Percentiles rank a stretch among this genome's conserved stretches.
Conservation (phyloP, 306 rosid genomes). For the Cicer arietinum region DNA sequence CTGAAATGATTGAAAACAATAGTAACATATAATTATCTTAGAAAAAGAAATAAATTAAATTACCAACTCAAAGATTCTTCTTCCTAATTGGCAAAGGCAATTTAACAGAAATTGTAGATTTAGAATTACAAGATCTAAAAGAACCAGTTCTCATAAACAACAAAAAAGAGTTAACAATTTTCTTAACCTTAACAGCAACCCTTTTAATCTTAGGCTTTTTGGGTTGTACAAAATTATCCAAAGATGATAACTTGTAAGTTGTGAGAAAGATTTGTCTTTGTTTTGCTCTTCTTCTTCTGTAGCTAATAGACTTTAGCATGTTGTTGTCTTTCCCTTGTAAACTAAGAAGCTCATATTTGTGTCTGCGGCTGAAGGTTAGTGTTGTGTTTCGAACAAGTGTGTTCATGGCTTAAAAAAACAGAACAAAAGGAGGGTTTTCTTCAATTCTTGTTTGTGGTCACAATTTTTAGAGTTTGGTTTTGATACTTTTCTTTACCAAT, state of each 20-base stretch:
- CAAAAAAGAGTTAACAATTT: constrained; percentile 47
- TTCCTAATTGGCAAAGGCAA: constrained; percentile 45
- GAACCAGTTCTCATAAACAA: constrained; percentile 49
- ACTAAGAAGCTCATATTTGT: constrained; percentile 55
- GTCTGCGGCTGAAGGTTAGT: constrained; percentile 53
- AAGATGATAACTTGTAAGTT: constrained; percentile 57
- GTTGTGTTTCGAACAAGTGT: constrained; percentile 56
- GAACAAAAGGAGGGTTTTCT: constrained; percentile 2
- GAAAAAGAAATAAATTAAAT: not conserved
- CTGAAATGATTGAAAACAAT: too few species aligned
- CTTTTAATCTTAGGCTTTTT: constrained; percentile 48
- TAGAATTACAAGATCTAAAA: constrained; percentile 52
- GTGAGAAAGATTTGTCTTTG: constrained; percentile 64
- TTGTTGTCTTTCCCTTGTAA: constrained; percentile 16
- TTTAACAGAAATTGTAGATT: constrained; percentile 37
- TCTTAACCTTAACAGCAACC: constrained; percentile 61
- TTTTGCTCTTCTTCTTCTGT: constrained; percentile 59
- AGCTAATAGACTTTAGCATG: constrained; percentile 53
- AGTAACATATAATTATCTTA: too few species aligned
- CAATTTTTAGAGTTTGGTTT: not conserved
- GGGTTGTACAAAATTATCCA: constrained; percentile 28
- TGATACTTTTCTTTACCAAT: not conserved
- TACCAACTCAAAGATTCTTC: not conserved
- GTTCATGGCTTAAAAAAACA: constrained; percentile 43
- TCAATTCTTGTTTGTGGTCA: not conserved